Conservation (phyloP, 1,284 basidiomycete genomes). For the Rhizopogon parksii region DNA sequence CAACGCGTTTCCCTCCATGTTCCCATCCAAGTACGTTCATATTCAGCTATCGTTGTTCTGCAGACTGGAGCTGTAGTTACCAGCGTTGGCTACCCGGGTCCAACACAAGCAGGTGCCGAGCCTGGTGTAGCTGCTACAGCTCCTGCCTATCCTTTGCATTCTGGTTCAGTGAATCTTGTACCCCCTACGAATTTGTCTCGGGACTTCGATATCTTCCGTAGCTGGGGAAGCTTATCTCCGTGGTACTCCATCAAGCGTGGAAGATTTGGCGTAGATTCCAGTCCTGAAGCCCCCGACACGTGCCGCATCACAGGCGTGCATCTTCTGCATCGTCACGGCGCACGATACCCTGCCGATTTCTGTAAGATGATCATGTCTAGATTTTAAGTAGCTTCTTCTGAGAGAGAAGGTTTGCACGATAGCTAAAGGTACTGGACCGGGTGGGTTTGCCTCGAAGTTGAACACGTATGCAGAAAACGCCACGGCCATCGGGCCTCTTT, state of each 20-base stretch:
- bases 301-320: constrained; percentile 68
- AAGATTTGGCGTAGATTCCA: constrained; percentile 64
- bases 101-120: constrained; percentile 79
- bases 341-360: constrained; percentile 64
- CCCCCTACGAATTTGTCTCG: constrained; percentile 29
- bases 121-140: constrained; percentile 72
- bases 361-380: constrained; percentile 31
- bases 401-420: background rate
- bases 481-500: constrained; percentile 52
- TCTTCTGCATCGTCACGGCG: constrained; percentile 70
- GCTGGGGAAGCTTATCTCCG: constrained; percentile 75
- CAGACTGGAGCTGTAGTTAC: background rate
- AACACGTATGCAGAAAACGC: constrained; percentile 43
- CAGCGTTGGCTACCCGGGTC: constrained; percentile 71
- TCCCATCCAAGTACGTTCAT: constrained; percentile 5
- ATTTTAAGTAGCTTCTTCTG: background rate
- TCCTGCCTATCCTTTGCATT: constrained; percentile 64
- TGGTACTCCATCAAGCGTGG: constrained; percentile 66
- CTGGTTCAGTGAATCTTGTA: constrained; percentile 59
- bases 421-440: constrained; percentile 43
- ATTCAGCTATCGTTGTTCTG: background rate
- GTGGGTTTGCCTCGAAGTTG: constrained; percentile 50
- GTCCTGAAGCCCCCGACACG: constrained; percentile 58
- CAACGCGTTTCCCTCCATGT: constrained; percentile 9
- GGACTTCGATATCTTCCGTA: constrained; percentile 55